Evolutionary conservation across 129 eudicot species (phyloP).

Genomic region (Tagetes erecta): DNA sequence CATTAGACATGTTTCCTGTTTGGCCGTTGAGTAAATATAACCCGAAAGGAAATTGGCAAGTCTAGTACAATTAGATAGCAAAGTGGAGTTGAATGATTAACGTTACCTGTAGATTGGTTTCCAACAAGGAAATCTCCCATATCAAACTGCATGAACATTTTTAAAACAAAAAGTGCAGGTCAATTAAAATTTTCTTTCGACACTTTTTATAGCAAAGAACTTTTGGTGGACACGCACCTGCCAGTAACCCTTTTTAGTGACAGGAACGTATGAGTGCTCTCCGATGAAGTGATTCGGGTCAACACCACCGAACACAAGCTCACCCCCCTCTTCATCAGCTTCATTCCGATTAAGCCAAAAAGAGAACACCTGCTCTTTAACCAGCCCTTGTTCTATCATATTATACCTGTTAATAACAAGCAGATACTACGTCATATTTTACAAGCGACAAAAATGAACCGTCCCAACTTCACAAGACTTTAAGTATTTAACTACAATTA

Average conservation of each 20-base stretch:
- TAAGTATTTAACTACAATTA: not conserved
- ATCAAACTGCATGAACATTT: slow-evolving; percentile 52
- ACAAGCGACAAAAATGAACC: not conserved
- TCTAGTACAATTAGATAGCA: not conserved
- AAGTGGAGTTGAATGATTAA: not conserved
- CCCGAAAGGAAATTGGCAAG: not conserved
- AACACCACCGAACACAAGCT: slow-evolving; percentile 82
- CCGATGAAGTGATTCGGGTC: slow-evolving; percentile 76
- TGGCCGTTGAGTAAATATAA: not conserved
- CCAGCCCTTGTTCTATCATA: slow-evolving; percentile 85
- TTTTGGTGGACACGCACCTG: slow-evolving; percentile 48
- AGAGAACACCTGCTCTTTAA: slow-evolving; percentile 67
- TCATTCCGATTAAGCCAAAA: slow-evolving; percentile 76
- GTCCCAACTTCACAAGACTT: not conserved
- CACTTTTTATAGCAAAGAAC: not conserved
- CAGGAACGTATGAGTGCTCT: slow-evolving; percentile 76
- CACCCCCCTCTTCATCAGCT: slow-evolving; percentile 71
- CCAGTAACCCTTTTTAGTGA: slow-evolving; percentile 84
- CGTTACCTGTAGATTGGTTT: slow-evolving; percentile 69
- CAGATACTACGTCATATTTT: not conserved
- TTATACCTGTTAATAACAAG: slow-evolving; percentile 51
- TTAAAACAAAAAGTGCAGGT: slow-evolving; percentile 9
- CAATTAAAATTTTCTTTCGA: not conserved
- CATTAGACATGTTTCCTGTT: not conserved
- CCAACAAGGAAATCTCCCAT: slow-evolving; percentile 89